Evolutionary conservation across 1,284 basidiomycete genomes (phyloP), one percentile per base, ranked within the genome.

Genomic region (Athelia psychrophila): DNA sequence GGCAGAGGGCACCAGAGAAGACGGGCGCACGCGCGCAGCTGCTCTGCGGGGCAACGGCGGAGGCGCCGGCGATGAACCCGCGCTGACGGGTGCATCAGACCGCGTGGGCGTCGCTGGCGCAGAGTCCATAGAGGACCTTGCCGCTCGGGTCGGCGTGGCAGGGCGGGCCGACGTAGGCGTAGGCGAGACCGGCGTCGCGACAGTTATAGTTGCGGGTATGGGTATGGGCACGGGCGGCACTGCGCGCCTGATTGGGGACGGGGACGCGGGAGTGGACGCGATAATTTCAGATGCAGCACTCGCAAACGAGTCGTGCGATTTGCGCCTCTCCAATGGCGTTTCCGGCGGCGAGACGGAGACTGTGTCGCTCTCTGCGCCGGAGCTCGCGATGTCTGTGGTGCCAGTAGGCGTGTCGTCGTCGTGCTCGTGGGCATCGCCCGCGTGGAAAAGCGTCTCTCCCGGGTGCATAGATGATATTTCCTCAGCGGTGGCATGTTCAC

Each of bases 1-100:
- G n/a, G n/a, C n/a, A n/a, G n/a, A n/a, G n/a, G 38, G 38, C 16
- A 42, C 20, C 40, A 27, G 22, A 16, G 25, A 36, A 4, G 22
- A 23, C 9, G 16, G 20, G 27, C 47, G 46, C 30, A 18, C 60
- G 18, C 74, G 64, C 9, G 72, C 77, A 19, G 79, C 77, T 0
- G 82, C 81, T 48, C 82, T 67, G 44, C 80, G 69, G 0, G 83
- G 83, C 18, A 85, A 58, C 3, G 83, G 83, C 0, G 47, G 54
- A 27, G 58, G 52, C 27, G 64, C 58, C 5, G 64, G 61, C 13
- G 64, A 62, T 22, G 42, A 8, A 63, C 49, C 5, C 51, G 50
- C 15, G 54, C 47, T 15, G 52, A 54, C 24, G 54, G 45, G 23
- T 13, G 48, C 35, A 24, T 19, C 44, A 15, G 75, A 75, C 1